These are phyloP conservation scores for Rickenella mellea DNA, from an alignment of 768 basidiomycete genomes.

Conservation along the genomic window DNA sequence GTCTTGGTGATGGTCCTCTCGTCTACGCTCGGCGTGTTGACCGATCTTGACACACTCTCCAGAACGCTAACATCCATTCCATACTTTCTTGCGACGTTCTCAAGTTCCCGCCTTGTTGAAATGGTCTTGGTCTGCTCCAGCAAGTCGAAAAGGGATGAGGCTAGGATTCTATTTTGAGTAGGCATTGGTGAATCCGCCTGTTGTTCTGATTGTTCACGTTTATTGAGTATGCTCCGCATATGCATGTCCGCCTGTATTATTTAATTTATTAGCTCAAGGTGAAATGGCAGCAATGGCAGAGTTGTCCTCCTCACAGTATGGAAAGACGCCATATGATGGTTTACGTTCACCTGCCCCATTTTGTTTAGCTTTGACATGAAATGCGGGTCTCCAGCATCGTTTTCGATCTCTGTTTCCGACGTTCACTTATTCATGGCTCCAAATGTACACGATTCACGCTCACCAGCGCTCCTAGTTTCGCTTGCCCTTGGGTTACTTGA, in stretches of 20 bases:
- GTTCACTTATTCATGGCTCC: conserved; percentile 1
- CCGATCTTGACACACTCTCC: conserved; percentile 39
- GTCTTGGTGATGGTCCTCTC: conserved; percentile 32
- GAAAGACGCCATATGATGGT: conserved; percentile 48
- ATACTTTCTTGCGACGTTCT: conserved; percentile 42
- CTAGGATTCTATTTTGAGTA: conserved; percentile 46
- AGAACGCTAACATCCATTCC: conserved; percentile 44
- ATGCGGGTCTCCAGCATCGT: conserved; percentile 63
- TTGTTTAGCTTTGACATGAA: conserved; percentile 54
- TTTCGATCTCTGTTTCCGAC: conserved; percentile 38
- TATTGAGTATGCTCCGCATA: conserved; percentile 38
- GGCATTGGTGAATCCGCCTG: conserved; percentile 34
- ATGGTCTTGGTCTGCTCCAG: conserved; percentile 54
- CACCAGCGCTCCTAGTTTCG: conserved; percentile 44
- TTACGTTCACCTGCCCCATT: conserved; percentile 62
- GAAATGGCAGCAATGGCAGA: neutral
- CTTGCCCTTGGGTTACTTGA: conserved; percentile 28
- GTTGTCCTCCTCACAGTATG: conserved; percentile 30
- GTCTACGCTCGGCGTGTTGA: conserved; percentile 59
- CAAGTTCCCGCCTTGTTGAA: conserved; percentile 30
- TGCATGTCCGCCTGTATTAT: conserved; percentile 17
- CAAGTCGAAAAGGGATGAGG: conserved; percentile 41
- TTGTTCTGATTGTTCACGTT: conserved; percentile 44
- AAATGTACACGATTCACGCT: neutral
- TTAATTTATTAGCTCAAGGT: neutral